Evolutionary conservation across 2,329 filamentous ascomycete species (phyloP).

Genomic region (Fusarium sublunatum): DNA sequence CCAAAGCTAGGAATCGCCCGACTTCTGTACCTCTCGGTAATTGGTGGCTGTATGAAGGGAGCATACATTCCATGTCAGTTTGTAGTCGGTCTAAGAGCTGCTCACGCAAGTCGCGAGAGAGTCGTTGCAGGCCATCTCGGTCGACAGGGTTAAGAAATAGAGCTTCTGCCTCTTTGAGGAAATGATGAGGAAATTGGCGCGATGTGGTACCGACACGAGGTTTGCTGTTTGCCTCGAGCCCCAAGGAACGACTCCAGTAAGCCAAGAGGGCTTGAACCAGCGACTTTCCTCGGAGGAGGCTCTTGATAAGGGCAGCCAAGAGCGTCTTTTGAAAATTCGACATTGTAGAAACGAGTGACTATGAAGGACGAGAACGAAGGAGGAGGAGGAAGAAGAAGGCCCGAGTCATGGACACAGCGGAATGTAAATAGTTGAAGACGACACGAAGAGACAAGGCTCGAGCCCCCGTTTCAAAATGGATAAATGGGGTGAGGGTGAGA

Average conservation of each 20-base stretch:
- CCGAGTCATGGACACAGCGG: slow-evolving; percentile 38
- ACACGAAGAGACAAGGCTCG: slow-evolving; percentile 17
- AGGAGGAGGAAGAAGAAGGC: slow-evolving; percentile 7
- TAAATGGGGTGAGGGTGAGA: slow-evolving; percentile 37
- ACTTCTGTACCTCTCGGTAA: slow-evolving; percentile 69
- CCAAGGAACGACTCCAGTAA: slow-evolving; percentile 62
- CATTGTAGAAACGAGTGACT: slow-evolving; percentile 67
- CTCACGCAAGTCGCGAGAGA: slow-evolving; percentile 63
- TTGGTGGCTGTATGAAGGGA: slow-evolving; percentile 73
- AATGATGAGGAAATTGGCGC: slow-evolving; percentile 58
- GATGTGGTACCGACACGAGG: slow-evolving; percentile 33
- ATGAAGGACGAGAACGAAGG: slow-evolving; percentile 41
- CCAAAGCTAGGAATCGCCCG: slow-evolving; percentile 71
- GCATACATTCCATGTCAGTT: slow-evolving; percentile 68
- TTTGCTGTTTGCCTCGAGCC: slow-evolving; percentile 47
- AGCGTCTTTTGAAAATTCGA: slow-evolving; percentile 65
- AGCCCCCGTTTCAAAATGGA: slow-evolving; percentile 25
- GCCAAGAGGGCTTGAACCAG: slow-evolving; percentile 67
- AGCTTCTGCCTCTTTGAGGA: slow-evolving; percentile 67
- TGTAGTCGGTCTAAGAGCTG: slow-evolving; percentile 66
- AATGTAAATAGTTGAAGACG: slow-evolving; percentile 43
- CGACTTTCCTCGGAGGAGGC: slow-evolving; percentile 68
- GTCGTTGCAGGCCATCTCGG: slow-evolving; percentile 56
- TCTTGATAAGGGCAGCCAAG: slow-evolving; percentile 66
- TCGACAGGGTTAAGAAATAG: slow-evolving; percentile 62